Evolutionary conservation across 148 eudicot species (phyloP).

Genomic region (Fallopia convolvulus): DNA sequence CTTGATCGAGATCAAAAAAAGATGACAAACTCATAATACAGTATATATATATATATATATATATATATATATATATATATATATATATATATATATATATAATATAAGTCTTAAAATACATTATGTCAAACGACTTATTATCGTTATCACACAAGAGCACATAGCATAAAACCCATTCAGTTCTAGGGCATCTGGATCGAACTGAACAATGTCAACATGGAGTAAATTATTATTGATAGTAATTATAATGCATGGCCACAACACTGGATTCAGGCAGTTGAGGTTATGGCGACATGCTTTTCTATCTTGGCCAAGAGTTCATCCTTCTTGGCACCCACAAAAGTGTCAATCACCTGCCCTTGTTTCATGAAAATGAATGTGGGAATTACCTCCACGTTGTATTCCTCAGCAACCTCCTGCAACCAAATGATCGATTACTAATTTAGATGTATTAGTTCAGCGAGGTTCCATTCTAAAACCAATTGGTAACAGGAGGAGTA

Average conservation of each 20-base stretch:
- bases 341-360: background rate
- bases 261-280: background rate
- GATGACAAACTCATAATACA: too few relatives aligned
- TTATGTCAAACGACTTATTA: background rate
- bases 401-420: background rate
- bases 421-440: too few relatives aligned
- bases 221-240: background rate
- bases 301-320: background rate
- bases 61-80: too few relatives aligned
- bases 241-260: background rate
- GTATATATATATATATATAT: too few relatives aligned
- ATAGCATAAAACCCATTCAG: background rate
- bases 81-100: too few relatives aligned
- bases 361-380: background rate
- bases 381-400: slow-evolving; percentile 1
- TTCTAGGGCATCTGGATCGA: background rate
- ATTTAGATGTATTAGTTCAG: too few relatives aligned
- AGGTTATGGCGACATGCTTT: background rate
- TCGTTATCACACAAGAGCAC: background rate
- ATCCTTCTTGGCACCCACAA: slow-evolving; percentile 5
- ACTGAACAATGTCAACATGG: background rate
- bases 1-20: too few relatives aligned
- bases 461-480: too few relatives aligned
- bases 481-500: too few relatives aligned
- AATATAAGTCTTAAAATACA: background rate